Base-by-base conservation (phyloP, 495 filamentous ascomycete genomes). In the Neurospora sp. region DNA sequence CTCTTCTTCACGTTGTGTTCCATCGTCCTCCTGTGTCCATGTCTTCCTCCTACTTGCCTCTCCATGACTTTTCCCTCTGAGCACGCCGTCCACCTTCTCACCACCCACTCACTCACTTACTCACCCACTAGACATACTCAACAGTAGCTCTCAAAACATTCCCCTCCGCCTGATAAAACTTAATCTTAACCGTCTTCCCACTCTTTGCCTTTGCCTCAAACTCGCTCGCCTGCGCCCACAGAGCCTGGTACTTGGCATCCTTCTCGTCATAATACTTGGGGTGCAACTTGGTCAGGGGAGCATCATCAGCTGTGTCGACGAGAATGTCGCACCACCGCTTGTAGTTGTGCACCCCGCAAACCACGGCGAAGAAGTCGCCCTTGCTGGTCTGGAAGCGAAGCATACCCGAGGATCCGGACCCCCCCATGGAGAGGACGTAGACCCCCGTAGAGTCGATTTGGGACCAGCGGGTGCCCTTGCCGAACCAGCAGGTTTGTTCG, bases 281-380 rank as follows among this genome's bases (percentile, higher is more conserved):
- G 12, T 73, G 72, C n/a, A 71, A 22, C 38, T 45, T 45, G 1
- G 69, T 73, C 68, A 73, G 14, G 6, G 69, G 69, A 9, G 27
- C 38, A 0, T 70, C 38, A 20, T 70, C 70, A 10, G 16, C 40
- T 3, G 53, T 40, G 68, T 73, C 59, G 68, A 48, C 72, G 1
- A 37, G 22, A 5, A 73, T 20, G 31, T 73, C 72, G 69, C 72
- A 73, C 72, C 72, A 73, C n/a, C 72, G 72, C 72, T 73, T 73
- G 68, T 71, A 41, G 42, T 73, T 73, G 72, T 73, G 72, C 31
- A 73, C 40, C 9, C 72, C 72, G 42, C n/a, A 69, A 37, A 69
- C 69, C 2, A 73, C 42, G 69, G 72, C 37, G n/a, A 73, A 73
- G 72, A 14, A 44, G 4, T 73, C 72, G 39, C 72, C 72, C 18